Base-by-base conservation (phyloP, 2,329 filamentous ascomycete species). In the Phyllosticta ampelicida region DNA sequence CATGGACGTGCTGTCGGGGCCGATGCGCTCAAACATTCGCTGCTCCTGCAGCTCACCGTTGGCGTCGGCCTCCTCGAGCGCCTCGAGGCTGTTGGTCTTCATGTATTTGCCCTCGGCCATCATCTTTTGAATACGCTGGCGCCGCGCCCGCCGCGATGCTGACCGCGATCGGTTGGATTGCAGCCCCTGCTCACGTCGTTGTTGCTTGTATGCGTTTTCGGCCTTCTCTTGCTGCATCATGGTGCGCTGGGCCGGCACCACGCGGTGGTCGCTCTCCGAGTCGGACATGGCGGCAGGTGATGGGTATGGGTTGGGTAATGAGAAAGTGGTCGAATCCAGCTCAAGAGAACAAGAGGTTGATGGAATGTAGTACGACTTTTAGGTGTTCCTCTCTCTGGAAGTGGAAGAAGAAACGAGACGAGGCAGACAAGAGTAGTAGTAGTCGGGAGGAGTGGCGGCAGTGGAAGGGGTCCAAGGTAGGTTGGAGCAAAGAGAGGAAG, bases 1-100 rank as follows among this genome's bases (percentile, higher is more conserved):
- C 79, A 81, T 82, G 55, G 74, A 77, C 51, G 79, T 80, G 64
- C 73, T 75, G 62, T 80, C 78, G 10, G 78, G 78, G 8, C 79
- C 79, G 62, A 82, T 81, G 51, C 75, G 76, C 66, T 81, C 78
- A 61, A 81, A 81, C 28, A 77, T 75, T 60, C 76, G 73, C 73
- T 78, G 77, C 60, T 72, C 69, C 49, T 73, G 66, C 54, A 77
- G 65, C 60, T 78, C 77, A 54, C 71, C 71, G 60, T 77, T 79
- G 60, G 75, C 77, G 63, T 78, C 77, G 56, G 77, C 78, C 66
- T 78, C 77, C 62, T 79, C 77, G 57, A 79, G 70, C 4, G 74
- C 77, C 61, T 78, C 75, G 2, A 79, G 69, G 6, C 72, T 73
- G 9, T 70, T 70, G 9, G 77, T 79, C 67, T 76, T 74, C 77